Evolutionary conservation across 441 rosid species (phyloP).

Genomic region (Gossypium trilobum): DNA sequence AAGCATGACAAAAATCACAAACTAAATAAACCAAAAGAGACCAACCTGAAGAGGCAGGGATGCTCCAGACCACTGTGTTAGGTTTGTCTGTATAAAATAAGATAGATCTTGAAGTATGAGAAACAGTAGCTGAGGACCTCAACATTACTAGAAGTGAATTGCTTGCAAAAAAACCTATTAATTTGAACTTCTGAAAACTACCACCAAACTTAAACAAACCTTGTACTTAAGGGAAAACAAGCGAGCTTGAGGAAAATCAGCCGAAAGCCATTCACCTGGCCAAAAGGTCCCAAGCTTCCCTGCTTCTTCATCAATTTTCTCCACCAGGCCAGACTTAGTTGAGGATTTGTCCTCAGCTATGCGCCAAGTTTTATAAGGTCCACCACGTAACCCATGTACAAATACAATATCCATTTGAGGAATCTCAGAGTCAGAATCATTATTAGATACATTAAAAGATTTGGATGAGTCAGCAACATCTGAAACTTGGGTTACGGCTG

Average conservation of each 20-base stretch:
- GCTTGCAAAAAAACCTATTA: neutral
- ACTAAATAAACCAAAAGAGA: constrained; percentile 9
- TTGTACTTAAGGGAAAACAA: constrained; percentile 82
- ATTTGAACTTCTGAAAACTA: neutral
- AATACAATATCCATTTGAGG: constrained; percentile 78
- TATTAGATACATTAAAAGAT: constrained; percentile 28
- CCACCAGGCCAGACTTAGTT: constrained; percentile 87
- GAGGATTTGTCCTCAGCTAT: constrained; percentile 78
- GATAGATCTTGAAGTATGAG: constrained; percentile 10
- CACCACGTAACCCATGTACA: constrained; percentile 93
- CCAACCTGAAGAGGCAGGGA: constrained; percentile 90
- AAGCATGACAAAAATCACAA: neutral
- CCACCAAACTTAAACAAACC: constrained; percentile 42
- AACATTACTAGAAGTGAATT: constrained; percentile 10
- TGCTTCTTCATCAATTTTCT: constrained; percentile 96
- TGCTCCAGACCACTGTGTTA: constrained; percentile 94
- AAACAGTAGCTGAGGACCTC: constrained; percentile 15
- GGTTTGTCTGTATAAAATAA: constrained; percentile 63
- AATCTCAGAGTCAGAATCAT: constrained; percentile 28
- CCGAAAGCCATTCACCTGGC: constrained; percentile 95
- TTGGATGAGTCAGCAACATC: constrained; percentile 25
- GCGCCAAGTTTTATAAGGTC: constrained; percentile 95
- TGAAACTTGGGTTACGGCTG: constrained; percentile 21
- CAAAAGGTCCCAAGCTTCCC: constrained; percentile 93
- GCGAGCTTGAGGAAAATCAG: constrained; percentile 79